Evolutionary conservation across 129 eudicot genomes (phyloP).

Genomic region (Dittrichia graveolens): DNA sequence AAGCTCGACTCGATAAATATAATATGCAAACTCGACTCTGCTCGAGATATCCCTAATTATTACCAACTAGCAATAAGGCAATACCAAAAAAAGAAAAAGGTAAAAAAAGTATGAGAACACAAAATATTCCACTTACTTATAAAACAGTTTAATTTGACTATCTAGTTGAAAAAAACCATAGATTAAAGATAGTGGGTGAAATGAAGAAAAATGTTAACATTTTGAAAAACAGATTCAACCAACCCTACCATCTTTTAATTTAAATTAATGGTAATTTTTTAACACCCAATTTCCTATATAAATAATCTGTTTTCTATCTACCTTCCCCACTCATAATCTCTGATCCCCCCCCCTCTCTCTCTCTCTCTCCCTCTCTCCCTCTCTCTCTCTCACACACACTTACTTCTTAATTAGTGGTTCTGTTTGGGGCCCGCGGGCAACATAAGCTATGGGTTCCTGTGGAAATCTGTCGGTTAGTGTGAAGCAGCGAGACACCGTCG

Average conservation of each 20-base stretch:
- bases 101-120: too few relatives aligned
- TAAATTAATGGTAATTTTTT: neutral
- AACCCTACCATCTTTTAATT: neutral
- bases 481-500: conserved; percentile 43
- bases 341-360: conserved; percentile 1
- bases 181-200: conserved; percentile 21
- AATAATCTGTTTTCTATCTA: conserved; percentile 5
- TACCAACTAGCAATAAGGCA: too few relatives aligned
- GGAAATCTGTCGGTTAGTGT: conserved; percentile 36
- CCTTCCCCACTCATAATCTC: conserved; percentile 17
- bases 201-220: neutral
- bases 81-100: too few relatives aligned
- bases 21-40: too few relatives aligned
- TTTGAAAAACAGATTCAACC: conserved; percentile 27
- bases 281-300: conserved; percentile 19
- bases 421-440: neutral
- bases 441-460: conserved; percentile 37
- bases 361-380: neutral
- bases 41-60: too few relatives aligned
- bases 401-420: neutral
- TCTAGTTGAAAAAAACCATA: neutral
- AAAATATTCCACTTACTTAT: neutral
- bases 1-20: too few relatives aligned
- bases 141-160: neutral
- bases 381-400: neutral